These are phyloP conservation scores for Tricharina praecox DNA, from an alignment of 495 filamentous ascomycete species.

Conservation along the genomic window DNA sequence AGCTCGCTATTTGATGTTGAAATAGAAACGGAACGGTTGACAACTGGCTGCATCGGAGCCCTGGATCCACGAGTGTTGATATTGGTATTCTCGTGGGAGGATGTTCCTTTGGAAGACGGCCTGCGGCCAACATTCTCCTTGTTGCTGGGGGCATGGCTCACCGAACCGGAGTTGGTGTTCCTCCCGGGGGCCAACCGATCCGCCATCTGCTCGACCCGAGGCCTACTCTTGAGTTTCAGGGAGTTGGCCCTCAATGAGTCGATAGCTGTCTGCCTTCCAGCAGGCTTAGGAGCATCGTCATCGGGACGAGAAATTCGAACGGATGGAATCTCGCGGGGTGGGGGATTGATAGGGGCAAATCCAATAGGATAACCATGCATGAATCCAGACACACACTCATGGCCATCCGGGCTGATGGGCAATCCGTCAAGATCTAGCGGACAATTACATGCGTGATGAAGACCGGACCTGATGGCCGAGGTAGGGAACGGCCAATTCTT, in stretches of 20 bases:
- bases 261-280: conserved; percentile 1
- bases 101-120: too few relatives aligned
- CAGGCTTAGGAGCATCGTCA: conserved; percentile 1
- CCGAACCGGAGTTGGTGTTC: background rate
- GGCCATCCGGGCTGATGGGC: conserved; percentile 18
- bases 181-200: background rate
- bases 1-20: too few relatives aligned
- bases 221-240: background rate
- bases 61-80: too few relatives aligned
- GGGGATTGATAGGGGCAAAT: background rate
- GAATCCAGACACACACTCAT: conserved; percentile 12
- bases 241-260: conserved; percentile 5
- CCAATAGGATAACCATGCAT: conserved; percentile 15
- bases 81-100: too few relatives aligned
- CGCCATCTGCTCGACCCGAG: background rate
- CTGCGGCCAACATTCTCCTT: too few relatives aligned
- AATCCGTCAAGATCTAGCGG: conserved; percentile 12
- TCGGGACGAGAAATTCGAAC: conserved; percentile 4
- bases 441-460: conserved; percentile 11
- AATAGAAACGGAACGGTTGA: background rate
- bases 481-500: conserved; percentile 23
- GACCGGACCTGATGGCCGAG: conserved; percentile 10
- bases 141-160: background rate
- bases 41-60: background rate
- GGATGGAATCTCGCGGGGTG: background rate